Conservation (phyloP, 75 land plant species). For the Sequoiadendron giganteum region DNA sequence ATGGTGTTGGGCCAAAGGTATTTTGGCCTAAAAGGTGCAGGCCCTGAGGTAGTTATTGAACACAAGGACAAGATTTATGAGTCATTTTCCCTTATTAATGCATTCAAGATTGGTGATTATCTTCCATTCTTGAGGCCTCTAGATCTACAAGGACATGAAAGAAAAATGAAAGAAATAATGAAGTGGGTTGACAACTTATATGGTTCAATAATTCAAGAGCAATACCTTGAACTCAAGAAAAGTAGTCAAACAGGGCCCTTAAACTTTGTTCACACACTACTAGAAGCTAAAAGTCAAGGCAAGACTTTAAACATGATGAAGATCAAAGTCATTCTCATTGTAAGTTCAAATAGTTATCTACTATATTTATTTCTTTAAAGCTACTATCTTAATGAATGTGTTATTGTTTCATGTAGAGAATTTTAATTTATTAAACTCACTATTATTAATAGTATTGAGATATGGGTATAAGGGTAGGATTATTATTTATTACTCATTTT, state of each 20-base stretch:
- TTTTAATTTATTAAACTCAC: not conserved
- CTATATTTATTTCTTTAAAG: not conserved
- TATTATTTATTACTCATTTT: not conserved
- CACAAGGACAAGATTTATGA: constrained; percentile 23
- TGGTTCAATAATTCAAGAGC: constrained; percentile 24
- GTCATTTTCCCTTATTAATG: constrained; percentile 25
- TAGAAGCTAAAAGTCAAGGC: constrained; percentile 12
- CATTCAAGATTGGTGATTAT: constrained; percentile 28
- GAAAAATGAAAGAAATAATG: constrained; percentile 21
- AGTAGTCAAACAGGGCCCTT: not conserved
- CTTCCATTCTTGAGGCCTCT: constrained; percentile 2
- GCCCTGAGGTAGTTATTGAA: constrained; percentile 7
- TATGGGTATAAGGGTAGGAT: not conserved
- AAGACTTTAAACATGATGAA: constrained; percentile 3
- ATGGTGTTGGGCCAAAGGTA: not conserved
- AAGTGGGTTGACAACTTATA: constrained; percentile 14
- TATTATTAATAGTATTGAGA: not conserved
- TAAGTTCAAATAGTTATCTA: constrained; percentile 2
- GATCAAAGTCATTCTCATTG: constrained; percentile 29
- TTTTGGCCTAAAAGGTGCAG: constrained; percentile 19
- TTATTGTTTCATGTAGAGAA: not conserved
- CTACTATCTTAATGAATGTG: not conserved
- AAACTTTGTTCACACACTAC: constrained; percentile 7
- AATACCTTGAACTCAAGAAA: not conserved
- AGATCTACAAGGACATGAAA: constrained; percentile 26